These are phyloP conservation scores for Diaporthe humulicola DNA, from an alignment of 2,329 filamentous ascomycete genomes.

Conservation along the genomic window DNA sequence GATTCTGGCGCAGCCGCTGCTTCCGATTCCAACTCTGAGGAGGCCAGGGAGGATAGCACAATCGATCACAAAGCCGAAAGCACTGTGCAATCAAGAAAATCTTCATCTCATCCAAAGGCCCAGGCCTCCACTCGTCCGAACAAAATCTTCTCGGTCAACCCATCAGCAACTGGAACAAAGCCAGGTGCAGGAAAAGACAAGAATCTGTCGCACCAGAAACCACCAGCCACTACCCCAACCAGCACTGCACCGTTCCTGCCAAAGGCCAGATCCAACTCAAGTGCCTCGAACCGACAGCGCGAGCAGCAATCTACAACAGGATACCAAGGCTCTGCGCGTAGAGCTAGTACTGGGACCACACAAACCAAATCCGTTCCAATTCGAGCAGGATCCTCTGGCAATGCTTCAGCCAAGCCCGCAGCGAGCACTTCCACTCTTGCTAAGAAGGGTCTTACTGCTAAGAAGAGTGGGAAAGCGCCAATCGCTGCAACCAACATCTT, in stretches of 20 bases:
- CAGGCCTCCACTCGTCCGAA: conserved; percentile 14
- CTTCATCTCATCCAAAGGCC: conserved; percentile 10
- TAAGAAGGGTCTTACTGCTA: conserved; percentile 41
- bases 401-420: neutral
- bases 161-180: conserved; percentile 49
- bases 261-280: neutral
- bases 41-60: conserved; percentile 33
- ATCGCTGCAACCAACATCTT: conserved; percentile 59
- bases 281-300: conserved; percentile 9
- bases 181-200: neutral
- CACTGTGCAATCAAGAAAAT: neutral
- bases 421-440: conserved; percentile 1
- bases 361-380: conserved; percentile 34
- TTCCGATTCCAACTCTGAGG: conserved; percentile 14
- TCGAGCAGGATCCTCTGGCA: neutral
- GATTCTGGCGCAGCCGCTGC: conserved; percentile 11
- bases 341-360: neutral
- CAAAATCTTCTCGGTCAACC: conserved; percentile 52
- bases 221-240: neutral
- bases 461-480: conserved; percentile 47
- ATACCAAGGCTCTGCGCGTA: conserved; percentile 53
- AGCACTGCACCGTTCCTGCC: neutral
- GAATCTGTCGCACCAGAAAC: neutral
- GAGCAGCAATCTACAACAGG: conserved; percentile 43
- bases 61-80: conserved; percentile 25